These are phyloP conservation scores for Backusella tarrabulga DNA, from an alignment of 192 early-diverging fungal genomes.

Conservation along the genomic window DNA sequence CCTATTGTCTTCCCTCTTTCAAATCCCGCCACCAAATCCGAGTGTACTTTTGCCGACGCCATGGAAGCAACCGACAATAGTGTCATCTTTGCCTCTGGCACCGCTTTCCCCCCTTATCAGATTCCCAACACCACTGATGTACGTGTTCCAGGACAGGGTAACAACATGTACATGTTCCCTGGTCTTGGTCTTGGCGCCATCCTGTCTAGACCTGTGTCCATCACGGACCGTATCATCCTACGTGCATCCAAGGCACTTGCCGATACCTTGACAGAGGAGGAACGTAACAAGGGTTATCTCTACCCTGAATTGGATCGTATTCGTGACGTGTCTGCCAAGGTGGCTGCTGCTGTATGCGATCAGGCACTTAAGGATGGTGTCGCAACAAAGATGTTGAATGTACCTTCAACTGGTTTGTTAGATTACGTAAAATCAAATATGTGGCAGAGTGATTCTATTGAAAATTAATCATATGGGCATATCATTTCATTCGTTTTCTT, in stretches of 20 bases:
- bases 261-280: slow-evolving; percentile 68
- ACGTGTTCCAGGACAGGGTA: slow-evolving; percentile 79
- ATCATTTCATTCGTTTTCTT: not conserved
- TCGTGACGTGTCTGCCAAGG: slow-evolving; percentile 75
- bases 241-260: slow-evolving; percentile 76
- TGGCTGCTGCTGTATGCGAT: slow-evolving; percentile 81
- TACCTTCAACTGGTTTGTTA: slow-evolving; percentile 1
- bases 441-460: slow-evolving; percentile 19
- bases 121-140: slow-evolving; percentile 58
- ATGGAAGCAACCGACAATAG: slow-evolving; percentile 81
- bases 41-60: slow-evolving; percentile 93
- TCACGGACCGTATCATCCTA: slow-evolving; percentile 85
- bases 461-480: not conserved
- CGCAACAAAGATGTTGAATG: slow-evolving; percentile 11
- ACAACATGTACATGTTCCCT: slow-evolving; percentile 72
- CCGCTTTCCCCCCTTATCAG: slow-evolving; percentile 83
- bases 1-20: slow-evolving; percentile 93
- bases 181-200: slow-evolving; percentile 88
- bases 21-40: slow-evolving; percentile 85
- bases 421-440: slow-evolving; percentile 24
- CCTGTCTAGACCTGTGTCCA: slow-evolving; percentile 62
- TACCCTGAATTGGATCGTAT: slow-evolving; percentile 89
- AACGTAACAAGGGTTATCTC: slow-evolving; percentile 64
- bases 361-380: slow-evolving; percentile 31
- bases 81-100: slow-evolving; percentile 97